These are phyloP conservation scores for Debaryomyces tyrocola DNA, from an alignment of 805 yeast species.

Conservation along the genomic window DNA sequence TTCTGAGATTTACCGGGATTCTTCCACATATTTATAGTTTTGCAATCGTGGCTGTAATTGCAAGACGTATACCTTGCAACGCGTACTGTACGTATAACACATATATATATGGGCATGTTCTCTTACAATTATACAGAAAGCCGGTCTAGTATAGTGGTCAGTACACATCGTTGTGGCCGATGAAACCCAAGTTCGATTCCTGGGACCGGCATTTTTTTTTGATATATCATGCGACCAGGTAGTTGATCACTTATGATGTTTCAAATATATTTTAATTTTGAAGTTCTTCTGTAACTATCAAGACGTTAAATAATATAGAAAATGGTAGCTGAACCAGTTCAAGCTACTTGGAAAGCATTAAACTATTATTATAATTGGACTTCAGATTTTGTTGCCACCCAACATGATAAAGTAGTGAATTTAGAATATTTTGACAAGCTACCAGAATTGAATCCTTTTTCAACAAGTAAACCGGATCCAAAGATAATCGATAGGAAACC, in stretches of 20 bases:
- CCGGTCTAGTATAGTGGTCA: constrained; percentile 52
- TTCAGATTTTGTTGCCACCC: constrained; percentile 19
- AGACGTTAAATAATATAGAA: not conserved
- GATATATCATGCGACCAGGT: not conserved
- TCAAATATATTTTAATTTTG: too few species aligned
- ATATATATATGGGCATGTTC: too few species aligned
- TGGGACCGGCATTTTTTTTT: constrained; percentile 45
- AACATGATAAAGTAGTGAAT: constrained; percentile 21
- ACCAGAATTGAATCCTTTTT: constrained; percentile 11
- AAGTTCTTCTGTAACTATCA: too few species aligned
- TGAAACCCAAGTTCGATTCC: constrained; percentile 52
- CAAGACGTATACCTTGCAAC: too few species aligned
- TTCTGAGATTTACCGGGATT: too few species aligned
- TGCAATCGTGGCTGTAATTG: too few species aligned
- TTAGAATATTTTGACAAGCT: constrained; percentile 15
- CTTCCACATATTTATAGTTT: too few species aligned
- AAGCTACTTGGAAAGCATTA: constrained; percentile 33
- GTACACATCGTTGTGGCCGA: constrained; percentile 53
- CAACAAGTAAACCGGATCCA: not conserved
- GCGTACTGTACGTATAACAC: too few species aligned
- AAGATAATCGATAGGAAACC: not conserved
- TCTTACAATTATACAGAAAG: constrained; percentile 8
- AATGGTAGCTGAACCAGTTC: constrained; percentile 49
- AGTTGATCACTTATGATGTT: too few species aligned
- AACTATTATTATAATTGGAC: constrained; percentile 20